Evolutionary conservation across 2,329 filamentous ascomycete genomes (phyloP).

Genomic region (Penicillium sp.): DNA sequence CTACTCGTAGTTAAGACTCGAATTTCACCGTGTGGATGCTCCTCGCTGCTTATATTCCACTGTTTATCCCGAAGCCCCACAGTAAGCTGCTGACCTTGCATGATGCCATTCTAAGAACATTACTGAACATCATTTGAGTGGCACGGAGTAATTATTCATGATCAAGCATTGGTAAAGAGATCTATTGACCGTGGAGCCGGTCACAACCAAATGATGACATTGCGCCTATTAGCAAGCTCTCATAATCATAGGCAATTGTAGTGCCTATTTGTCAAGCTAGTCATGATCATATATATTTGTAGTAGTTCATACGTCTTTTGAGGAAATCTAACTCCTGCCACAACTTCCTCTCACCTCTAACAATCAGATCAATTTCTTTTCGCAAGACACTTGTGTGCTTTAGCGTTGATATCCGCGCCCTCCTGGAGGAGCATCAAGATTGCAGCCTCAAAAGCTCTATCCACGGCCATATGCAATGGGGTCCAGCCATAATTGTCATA

Average conservation of each 20-base stretch:
- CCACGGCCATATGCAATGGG: neutral
- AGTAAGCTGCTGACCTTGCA: neutral
- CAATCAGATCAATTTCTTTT: neutral
- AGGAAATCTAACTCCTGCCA: neutral
- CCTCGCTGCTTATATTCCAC: too few relatives aligned
- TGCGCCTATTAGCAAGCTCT: neutral
- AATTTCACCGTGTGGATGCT: too few relatives aligned
- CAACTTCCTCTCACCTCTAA: neutral
- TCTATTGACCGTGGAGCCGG: neutral
- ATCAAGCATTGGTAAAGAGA: neutral
- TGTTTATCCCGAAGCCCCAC: neutral
- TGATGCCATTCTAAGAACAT: neutral
- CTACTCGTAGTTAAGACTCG: too few relatives aligned
- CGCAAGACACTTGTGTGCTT: neutral
- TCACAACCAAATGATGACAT: neutral
- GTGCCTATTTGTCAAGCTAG: neutral
- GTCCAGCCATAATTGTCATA: neutral
- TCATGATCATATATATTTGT: neutral
- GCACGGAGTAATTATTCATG: too few relatives aligned
- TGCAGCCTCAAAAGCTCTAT: neutral
- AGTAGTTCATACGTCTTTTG: neutral
- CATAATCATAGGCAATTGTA: neutral
- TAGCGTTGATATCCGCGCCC: neutral
- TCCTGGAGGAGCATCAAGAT: neutral
- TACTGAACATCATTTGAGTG: neutral